A percentile compares a stretch with the other conserved stretches of the same genome.
phyloP scores from a whole-genome alignment of 441 rosid species.

The Adansonia gregorii region DNA sequence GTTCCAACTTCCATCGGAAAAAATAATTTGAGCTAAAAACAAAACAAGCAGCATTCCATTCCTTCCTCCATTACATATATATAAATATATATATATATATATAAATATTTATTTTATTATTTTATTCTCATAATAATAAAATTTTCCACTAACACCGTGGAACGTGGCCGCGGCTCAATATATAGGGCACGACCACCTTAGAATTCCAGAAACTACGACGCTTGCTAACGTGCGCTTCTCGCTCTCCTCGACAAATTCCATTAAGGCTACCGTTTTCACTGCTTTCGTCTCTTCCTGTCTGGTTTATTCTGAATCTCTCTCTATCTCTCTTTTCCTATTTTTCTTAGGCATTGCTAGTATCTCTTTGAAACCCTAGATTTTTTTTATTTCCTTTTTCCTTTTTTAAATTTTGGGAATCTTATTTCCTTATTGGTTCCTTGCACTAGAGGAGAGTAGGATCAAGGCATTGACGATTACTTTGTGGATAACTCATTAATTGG shows the following conservation, averaged over 20 bases:
- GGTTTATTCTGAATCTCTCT: constrained; percentile 8
- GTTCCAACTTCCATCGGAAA: no score
- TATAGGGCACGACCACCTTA: no score
- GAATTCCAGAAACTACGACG: constrained; percentile 28
- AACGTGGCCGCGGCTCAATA: no score
- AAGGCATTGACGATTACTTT: constrained; percentile 23
- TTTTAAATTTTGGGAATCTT: not conserved
- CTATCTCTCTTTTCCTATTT: not conserved
- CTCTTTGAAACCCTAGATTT: constrained; percentile 30
- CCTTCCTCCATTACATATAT: no score
- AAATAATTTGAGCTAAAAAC: no score
- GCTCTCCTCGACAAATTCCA: constrained; percentile 33
- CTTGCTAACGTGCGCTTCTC: constrained; percentile 41
- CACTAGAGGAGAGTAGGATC: constrained; percentile 8
- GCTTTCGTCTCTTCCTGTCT: constrained; percentile 27
- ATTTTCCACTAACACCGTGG: no score
- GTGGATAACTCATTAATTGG: constrained; percentile 24
- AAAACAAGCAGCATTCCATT: no score
- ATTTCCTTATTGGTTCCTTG: not conserved
- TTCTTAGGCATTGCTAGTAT: not conserved
- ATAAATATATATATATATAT: no score
- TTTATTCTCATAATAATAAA: no score
- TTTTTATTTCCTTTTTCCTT: not conserved
- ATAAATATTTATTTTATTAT: no score
- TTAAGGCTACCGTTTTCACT: constrained; percentile 28